Percentiles rank a stretch among this genome's conserved stretches.
Evolutionary conservation across 1,139 yeast species (phyloP).

Genomic region (Yamadazyma siamensis): DNA sequence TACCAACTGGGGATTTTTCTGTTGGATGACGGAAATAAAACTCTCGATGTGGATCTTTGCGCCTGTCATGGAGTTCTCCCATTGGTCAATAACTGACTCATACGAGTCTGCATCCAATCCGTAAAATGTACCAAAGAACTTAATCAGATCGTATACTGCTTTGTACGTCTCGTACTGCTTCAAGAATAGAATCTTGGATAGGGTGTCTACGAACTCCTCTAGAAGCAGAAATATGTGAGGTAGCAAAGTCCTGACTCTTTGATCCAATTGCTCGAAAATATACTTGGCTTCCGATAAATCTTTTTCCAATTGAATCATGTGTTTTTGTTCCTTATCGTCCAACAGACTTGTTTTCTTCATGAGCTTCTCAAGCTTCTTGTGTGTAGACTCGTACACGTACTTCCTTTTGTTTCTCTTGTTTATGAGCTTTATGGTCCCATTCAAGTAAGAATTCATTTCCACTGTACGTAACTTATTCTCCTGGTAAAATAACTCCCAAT

Average conservation of each 20-base stretch:
- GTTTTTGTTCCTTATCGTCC: slow-evolving; percentile 36
- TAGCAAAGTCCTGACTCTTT: slow-evolving; percentile 35
- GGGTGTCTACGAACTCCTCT: slow-evolving; percentile 49
- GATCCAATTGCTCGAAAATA: slow-evolving; percentile 34
- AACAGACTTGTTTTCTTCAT: slow-evolving; percentile 34
- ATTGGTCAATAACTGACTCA: slow-evolving; percentile 24
- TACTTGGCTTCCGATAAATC: slow-evolving; percentile 27
- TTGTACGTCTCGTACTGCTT: slow-evolving; percentile 29
- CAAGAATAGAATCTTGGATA: slow-evolving; percentile 33
- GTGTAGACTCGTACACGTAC: slow-evolving; percentile 36
- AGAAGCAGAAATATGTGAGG: slow-evolving; percentile 47
- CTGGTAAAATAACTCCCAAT: slow-evolving; percentile 29
- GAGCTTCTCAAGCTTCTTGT: slow-evolving; percentile 39
- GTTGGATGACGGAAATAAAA: slow-evolving; percentile 25
- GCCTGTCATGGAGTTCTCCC: slow-evolving; percentile 34
- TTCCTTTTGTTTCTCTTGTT: slow-evolving; percentile 44
- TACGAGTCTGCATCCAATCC: slow-evolving; percentile 28
- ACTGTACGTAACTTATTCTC: slow-evolving; percentile 30
- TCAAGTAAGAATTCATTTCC: slow-evolving; percentile 38
- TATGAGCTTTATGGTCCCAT: slow-evolving; percentile 36
- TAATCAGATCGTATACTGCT: slow-evolving; percentile 24
- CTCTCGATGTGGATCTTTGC: slow-evolving; percentile 37
- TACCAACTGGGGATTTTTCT: slow-evolving; percentile 29
- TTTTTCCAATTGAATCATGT: slow-evolving; percentile 27
- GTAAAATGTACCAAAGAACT: slow-evolving; percentile 33